A percentile compares a stretch with the other conserved stretches of the same genome.
Conservation (phyloP, 768 basidiomycete species). For the Termitomyces eurrhizus region DNA sequence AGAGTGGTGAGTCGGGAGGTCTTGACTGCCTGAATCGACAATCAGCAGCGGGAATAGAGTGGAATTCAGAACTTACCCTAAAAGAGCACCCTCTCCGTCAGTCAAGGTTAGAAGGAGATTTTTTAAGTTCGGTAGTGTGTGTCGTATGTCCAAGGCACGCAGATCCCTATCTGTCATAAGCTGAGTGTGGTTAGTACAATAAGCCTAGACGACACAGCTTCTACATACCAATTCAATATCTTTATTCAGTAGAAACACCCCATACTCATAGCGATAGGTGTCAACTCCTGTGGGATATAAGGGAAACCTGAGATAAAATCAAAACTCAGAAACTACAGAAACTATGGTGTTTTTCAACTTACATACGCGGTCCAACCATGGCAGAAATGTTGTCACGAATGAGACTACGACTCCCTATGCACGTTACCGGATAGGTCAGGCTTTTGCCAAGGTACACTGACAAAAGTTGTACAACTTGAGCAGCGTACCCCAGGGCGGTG, state of each 20-base stretch:
- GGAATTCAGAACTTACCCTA: slow-evolving; percentile 36
- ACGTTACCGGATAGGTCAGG: slow-evolving; percentile 87
- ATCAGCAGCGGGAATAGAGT: slow-evolving; percentile 16
- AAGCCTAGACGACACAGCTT: slow-evolving; percentile 8
- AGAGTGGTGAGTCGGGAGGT: slow-evolving; percentile 23
- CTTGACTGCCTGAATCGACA: slow-evolving; percentile 17
- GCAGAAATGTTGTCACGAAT: slow-evolving; percentile 91
- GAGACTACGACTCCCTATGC: slow-evolving; percentile 84
- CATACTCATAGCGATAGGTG: slow-evolving; percentile 96
- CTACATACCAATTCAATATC: slow-evolving; percentile 85
- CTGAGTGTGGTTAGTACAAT: slow-evolving; percentile 34
- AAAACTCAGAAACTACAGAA: slow-evolving; percentile 1
- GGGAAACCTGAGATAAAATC: slow-evolving; percentile 67
- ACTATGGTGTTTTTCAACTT: slow-evolving; percentile 25
- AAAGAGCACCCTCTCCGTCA: slow-evolving; percentile 52
- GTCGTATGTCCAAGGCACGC: slow-evolving; percentile 87
- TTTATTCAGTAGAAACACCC: slow-evolving; percentile 94
- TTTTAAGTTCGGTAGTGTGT: slow-evolving; percentile 96
- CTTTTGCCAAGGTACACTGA: slow-evolving; percentile 73
- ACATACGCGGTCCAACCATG: slow-evolving; percentile 96
- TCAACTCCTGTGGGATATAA: slow-evolving; percentile 94
- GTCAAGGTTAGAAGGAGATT: slow-evolving; percentile 86
- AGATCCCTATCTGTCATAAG: slow-evolving; percentile 90
- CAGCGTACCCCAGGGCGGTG: slow-evolving; percentile 87
- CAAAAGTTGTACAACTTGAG: slow-evolving; percentile 80